phyloP scores from a whole-genome alignment of 768 basidiomycete species.

The Boletus speciosus region DNA sequence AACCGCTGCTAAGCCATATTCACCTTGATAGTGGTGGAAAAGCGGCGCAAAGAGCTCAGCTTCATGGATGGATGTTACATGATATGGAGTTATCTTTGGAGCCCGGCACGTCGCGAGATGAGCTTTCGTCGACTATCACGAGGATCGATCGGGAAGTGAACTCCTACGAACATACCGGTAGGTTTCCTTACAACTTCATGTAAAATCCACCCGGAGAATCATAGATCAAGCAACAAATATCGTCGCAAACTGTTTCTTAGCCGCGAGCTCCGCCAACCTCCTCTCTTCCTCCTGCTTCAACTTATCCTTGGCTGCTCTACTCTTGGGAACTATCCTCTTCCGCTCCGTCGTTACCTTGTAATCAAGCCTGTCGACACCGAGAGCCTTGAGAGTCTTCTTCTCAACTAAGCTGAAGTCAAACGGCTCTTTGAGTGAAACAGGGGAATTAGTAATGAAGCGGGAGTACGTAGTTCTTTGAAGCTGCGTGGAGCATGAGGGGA shows the following conservation, averaged over 20 bases:
- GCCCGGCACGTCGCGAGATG: neutral
- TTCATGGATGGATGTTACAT: neutral
- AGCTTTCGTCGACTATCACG: neutral
- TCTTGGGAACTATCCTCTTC: neutral
- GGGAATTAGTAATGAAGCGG: conserved; percentile 1
- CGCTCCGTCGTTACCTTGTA: neutral
- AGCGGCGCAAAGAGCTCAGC: neutral
- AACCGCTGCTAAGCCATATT: neutral
- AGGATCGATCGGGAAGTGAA: neutral
- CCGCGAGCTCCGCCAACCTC: neutral
- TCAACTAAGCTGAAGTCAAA: neutral
- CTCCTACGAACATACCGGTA: neutral
- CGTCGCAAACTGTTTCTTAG: neutral
- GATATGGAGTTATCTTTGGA: neutral
- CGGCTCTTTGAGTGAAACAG: neutral
- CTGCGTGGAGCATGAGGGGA: neutral
- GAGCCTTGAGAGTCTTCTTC: neutral
- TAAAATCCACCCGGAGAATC: neutral
- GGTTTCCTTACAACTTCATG: neutral
- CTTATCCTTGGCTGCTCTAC: conserved; percentile 1
- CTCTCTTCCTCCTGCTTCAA: neutral
- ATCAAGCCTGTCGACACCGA: neutral
- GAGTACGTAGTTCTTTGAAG: neutral
- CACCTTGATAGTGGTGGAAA: neutral
- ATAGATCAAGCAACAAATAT: neutral